A percentile compares a stretch with the other conserved stretches of the same genome.
Evolutionary conservation across 805 yeast genomes (phyloP).

Genomic region (Saturnispora dispora): DNA sequence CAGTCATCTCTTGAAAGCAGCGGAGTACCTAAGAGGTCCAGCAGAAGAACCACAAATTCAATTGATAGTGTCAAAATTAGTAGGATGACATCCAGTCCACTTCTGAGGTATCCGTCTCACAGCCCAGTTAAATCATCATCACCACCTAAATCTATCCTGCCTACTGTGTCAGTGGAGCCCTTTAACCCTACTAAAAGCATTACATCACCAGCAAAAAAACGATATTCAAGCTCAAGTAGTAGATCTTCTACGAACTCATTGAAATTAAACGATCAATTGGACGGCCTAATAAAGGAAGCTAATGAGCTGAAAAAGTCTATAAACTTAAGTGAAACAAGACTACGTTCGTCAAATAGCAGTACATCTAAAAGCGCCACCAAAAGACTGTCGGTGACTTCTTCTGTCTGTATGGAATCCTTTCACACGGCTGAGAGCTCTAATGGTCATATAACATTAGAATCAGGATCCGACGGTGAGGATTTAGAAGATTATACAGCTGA

Average conservation of each 20-base stretch:
- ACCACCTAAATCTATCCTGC: conserved; percentile 14
- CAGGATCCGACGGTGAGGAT: not conserved
- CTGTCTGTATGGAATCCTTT: conserved; percentile 9
- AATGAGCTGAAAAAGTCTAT: conserved; percentile 18
- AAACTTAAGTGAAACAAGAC: not conserved
- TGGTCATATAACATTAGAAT: not conserved
- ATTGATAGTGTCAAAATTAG: conserved; percentile 5
- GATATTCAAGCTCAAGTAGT: not conserved
- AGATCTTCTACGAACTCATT: conserved; percentile 5
- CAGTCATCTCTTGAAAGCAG: not conserved
- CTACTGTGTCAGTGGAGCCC: conserved; percentile 1
- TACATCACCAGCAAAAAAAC: not conserved
- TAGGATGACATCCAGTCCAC: conserved; percentile 6
- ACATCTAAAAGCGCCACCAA: not conserved
- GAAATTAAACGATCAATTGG: conserved; percentile 21
- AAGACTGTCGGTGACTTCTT: not conserved
- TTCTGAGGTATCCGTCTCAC: not conserved
- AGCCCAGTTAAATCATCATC: conserved; percentile 8
- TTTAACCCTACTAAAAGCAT: not conserved
- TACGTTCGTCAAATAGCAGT: not conserved
- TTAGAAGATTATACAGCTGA: not conserved
- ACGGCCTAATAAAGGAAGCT: conserved; percentile 27
- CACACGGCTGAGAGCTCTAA: conserved; percentile 11
- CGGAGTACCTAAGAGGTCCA: conserved; percentile 27
- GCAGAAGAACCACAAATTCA: conserved; percentile 16